phyloP scores from a whole-genome alignment of 2,329 filamentous ascomycete species.

The Huntiella moniliformis region DNA sequence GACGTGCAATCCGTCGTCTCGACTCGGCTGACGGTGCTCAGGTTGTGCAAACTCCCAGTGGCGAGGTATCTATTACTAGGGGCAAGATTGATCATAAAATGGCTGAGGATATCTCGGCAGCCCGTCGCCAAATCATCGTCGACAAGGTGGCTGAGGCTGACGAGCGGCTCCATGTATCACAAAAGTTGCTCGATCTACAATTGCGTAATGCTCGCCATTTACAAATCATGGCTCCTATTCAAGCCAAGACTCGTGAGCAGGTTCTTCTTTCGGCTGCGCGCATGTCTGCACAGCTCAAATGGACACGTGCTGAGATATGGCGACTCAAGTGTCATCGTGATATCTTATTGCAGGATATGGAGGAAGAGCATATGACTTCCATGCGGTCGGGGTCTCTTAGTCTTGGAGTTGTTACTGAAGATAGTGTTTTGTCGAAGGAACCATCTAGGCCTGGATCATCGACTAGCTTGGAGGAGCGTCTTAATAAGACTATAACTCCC shows the following conservation, averaged over 20 bases:
- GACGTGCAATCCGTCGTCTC: conserved; percentile 52
- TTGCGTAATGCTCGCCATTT: conserved; percentile 81
- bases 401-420: conserved; percentile 6
- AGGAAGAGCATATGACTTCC: conserved; percentile 40
- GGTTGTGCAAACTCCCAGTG: conserved; percentile 49
- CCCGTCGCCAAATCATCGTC: conserved; percentile 64
- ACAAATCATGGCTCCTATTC: conserved; percentile 72
- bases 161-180: conserved; percentile 51
- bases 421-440: background rate
- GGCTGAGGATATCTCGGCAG: conserved; percentile 67
- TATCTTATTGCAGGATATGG: conserved; percentile 66
- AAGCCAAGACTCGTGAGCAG: conserved; percentile 73
- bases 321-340: conserved; percentile 78
- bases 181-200: conserved; percentile 65
- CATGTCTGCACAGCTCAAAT: conserved; percentile 76
- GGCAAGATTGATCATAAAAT: conserved; percentile 64
- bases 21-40: conserved; percentile 42
- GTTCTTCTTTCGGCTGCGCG: conserved; percentile 69
- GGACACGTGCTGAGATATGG: conserved; percentile 90
- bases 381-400: background rate
- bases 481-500: conserved; percentile 1
- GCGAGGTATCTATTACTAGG: conserved; percentile 54
- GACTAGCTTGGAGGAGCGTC: background rate
- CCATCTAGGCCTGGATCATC: conserved; percentile 8
- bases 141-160: conserved; percentile 71